Conservation (phyloP, 2,329 filamentous ascomycete species). For the Fusarium heterosporum region DNA sequence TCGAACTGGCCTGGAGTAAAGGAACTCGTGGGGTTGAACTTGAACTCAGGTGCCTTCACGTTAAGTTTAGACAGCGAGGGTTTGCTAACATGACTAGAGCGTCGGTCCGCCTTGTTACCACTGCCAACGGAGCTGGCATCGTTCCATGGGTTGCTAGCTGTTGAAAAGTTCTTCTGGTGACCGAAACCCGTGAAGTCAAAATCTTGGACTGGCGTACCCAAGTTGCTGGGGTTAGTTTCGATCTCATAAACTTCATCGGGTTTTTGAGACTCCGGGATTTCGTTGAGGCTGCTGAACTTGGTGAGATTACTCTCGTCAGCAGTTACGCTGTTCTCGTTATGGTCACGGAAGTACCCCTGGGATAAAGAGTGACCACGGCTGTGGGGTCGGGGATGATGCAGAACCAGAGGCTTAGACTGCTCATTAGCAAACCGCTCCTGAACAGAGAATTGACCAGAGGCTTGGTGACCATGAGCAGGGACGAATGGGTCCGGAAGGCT, state of each 20-base stretch:
- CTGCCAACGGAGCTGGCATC: constrained; percentile 58
- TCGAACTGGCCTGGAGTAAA: constrained; percentile 44
- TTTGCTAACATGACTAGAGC: constrained; percentile 72
- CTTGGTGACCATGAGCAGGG: constrained; percentile 56
- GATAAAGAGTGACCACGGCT: constrained; percentile 78
- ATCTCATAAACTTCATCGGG: constrained; percentile 72
- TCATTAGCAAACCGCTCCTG: constrained; percentile 66
- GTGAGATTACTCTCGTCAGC: constrained; percentile 37
- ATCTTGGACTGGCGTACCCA: constrained; percentile 71
- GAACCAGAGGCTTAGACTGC: constrained; percentile 64
- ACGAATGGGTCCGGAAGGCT: constrained; percentile 42
- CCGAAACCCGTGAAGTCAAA: constrained; percentile 61
- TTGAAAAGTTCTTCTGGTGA: constrained; percentile 68
- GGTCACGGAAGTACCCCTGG: constrained; percentile 72
- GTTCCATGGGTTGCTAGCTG: constrained; percentile 72
- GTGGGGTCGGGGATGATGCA: constrained; percentile 80
- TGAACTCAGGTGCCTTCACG: constrained; percentile 89
- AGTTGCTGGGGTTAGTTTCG: constrained; percentile 78
- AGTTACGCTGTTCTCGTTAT: constrained; percentile 55
- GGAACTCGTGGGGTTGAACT: constrained; percentile 69
- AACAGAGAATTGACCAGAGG: constrained; percentile 62
- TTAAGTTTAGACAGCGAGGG: constrained; percentile 84
- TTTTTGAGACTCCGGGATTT: constrained; percentile 55
- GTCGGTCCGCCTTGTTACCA: constrained; percentile 51
- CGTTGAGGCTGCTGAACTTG: constrained; percentile 55